Evolutionary conservation across 352 stramenopile genomes (phyloP).

Genomic region (Globisporangium acanthophoron): DNA sequence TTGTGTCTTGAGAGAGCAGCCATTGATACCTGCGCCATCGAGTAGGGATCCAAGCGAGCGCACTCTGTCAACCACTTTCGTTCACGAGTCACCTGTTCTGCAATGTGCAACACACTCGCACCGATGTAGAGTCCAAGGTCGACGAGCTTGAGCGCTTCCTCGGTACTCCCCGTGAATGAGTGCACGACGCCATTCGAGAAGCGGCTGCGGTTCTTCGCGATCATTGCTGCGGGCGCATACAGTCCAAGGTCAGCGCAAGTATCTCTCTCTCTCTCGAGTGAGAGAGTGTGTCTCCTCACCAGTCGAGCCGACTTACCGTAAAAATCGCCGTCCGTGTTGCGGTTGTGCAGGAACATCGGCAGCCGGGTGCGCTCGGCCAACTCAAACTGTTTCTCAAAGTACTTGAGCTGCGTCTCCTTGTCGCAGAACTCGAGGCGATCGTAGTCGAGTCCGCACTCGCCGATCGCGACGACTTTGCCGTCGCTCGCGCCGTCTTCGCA

Average conservation of each 20-base stretch:
- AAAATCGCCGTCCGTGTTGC: slow-evolving; percentile 92
- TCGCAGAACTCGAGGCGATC: slow-evolving; percentile 94
- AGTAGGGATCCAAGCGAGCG: background rate
- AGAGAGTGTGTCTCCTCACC: background rate
- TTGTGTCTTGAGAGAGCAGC: slow-evolving; percentile 94
- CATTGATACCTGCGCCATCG: slow-evolving; percentile 84
- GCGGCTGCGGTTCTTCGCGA: slow-evolving; percentile 52
- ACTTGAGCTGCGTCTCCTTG: slow-evolving; percentile 87
- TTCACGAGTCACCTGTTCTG: background rate
- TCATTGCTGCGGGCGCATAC: slow-evolving; percentile 36
- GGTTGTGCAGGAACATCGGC: slow-evolving; percentile 97
- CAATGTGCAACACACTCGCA: slow-evolving; percentile 5
- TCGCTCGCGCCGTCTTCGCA: slow-evolving; percentile 51
- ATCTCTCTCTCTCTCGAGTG: too few relatives aligned
- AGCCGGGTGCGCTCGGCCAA: slow-evolving; percentile 76
- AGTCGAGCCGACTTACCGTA: slow-evolving; percentile 32
- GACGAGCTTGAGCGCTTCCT: slow-evolving; percentile 90
- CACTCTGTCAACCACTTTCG: background rate
- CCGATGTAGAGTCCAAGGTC: slow-evolving; percentile 95
- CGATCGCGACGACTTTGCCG: slow-evolving; percentile 89
- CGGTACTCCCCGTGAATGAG: slow-evolving; percentile 92
- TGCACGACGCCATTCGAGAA: slow-evolving; percentile 93
- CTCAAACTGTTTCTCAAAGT: slow-evolving; percentile 93
- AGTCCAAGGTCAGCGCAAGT: background rate
- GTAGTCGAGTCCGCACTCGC: slow-evolving; percentile 97